These are phyloP conservation scores for Hanseniaspora pseudoguilliermondii DNA, from an alignment of 805 yeast species.

Conservation along the genomic window DNA sequence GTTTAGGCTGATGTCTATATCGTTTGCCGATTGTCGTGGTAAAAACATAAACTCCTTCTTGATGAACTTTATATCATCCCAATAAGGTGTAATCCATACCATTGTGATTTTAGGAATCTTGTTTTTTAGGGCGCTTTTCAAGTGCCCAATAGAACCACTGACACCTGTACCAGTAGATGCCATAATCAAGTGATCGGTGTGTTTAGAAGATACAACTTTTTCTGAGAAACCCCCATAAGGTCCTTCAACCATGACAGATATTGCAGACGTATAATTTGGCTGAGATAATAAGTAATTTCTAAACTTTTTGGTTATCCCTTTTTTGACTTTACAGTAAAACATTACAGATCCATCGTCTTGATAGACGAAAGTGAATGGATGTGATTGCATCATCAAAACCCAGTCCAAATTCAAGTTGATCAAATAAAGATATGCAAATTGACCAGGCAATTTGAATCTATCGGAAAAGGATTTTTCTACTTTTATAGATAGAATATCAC, in stretches of 20 bases:
- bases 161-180: constrained; percentile 39
- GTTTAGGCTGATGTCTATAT: constrained; percentile 39
- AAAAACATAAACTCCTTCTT: constrained; percentile 15
- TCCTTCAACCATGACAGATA: constrained; percentile 41
- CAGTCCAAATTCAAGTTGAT: constrained; percentile 9
- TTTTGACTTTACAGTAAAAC: constrained; percentile 36
- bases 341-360: constrained; percentile 26
- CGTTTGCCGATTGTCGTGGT: constrained; percentile 34
- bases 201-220: constrained; percentile 22
- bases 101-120: constrained; percentile 13
- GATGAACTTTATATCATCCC: constrained; percentile 18
- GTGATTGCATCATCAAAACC: constrained; percentile 46
- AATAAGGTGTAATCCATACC: constrained; percentile 17
- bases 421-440: constrained; percentile 12
- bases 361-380: constrained; percentile 33
- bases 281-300: constrained; percentile 22
- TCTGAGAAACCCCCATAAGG: constrained; percentile 37
- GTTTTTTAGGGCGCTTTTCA: constrained; percentile 12
- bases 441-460: constrained; percentile 9
- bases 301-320: constrained; percentile 39
- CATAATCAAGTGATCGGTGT: constrained; percentile 31
- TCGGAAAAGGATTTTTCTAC: constrained; percentile 11
- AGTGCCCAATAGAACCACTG: constrained; percentile 30
- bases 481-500: constrained; percentile 15
- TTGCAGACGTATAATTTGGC: constrained; percentile 13